Evolutionary conservation across 129 eudicot genomes (phyloP).

Genomic region (Tagetes erecta): DNA sequence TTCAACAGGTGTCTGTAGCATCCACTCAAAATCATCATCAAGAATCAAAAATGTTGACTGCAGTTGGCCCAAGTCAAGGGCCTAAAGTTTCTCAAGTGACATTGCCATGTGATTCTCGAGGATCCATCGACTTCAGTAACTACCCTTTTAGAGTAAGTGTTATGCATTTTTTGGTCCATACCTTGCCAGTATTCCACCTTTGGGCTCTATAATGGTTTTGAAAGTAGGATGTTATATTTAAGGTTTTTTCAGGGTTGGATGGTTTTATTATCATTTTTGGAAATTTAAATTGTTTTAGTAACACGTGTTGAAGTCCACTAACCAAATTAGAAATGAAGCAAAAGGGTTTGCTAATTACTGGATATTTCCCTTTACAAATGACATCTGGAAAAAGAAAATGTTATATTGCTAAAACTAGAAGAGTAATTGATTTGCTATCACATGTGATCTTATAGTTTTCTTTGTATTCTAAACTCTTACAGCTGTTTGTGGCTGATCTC

Average conservation of each 20-base stretch:
- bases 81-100: conserved; percentile 79
- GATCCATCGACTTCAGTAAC: conserved; percentile 88
- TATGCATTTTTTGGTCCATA: neutral
- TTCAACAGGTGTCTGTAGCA: conserved; percentile 63
- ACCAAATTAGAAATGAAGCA: neutral
- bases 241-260: neutral
- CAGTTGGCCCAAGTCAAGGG: conserved; percentile 62
- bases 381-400: conserved; percentile 1
- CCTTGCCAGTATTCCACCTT: neutral
- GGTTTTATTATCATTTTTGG: neutral
- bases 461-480: conserved; percentile 52
- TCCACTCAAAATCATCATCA: conserved; percentile 67
- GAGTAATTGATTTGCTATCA: neutral
- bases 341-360: neutral
- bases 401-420: conserved; percentile 7
- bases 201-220: neutral
- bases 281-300: neutral
- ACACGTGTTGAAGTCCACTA: neutral
- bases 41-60: conserved; percentile 57
- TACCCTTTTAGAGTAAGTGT: conserved; percentile 89
- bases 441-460: conserved; percentile 33
- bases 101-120: conserved; percentile 94
- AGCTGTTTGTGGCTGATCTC: conserved; percentile 75
- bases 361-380: conserved; percentile 17
- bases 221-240: neutral